Base-by-base conservation (phyloP, 306 rosid genomes). In the Trifolium repens region DNA sequence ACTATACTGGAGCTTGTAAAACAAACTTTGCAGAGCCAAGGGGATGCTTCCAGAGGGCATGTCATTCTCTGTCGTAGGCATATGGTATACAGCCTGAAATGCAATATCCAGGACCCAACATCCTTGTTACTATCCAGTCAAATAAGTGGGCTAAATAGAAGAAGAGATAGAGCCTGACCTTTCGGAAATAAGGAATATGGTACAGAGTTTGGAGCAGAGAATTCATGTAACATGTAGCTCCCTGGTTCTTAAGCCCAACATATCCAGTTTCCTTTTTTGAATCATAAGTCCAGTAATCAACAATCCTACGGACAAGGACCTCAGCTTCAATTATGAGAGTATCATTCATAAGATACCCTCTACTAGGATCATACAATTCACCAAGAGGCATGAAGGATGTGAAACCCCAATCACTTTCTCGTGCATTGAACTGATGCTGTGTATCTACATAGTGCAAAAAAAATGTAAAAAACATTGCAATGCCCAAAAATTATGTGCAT, bases 321-420 rank as follows among this genome's bases (percentile, higher is more conserved):
- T 90, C 97, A 0, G 97, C 97, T 84, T 92, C 97, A 79, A 92
- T 72, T 75, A 88, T 39, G 69, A 90, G 78, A 19, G 91, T 81
- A 76, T 90, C 97, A 77, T 90, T 88, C 79, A 90, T 74, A 68
- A 92, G 96, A 84, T 88, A 92, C 67, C 96, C 96, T 84, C 91
- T 87, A 61, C 70, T 79, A 60, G 97, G 93, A 78, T 92, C 97
- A 49, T 92, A 92, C 67, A 92, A 60, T 78, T 92, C 97, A 59
- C 93, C 85, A 24, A 92, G 97, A 22, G 96, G 91, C 97, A 92
- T 92, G 77, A 92, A 92, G 75, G 97, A 89, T 30, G 97, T 90
- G 84, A 92, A 92, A 79, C 97, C 97, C 97, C 97, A 92, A 84
- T 92, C 97, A 85, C 97, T 90, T 88, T 92, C 97, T 7, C 97